Evolutionary conservation across 176 grass and related monocot genomes (phyloP).

Genomic region (Chloris gayana): DNA sequence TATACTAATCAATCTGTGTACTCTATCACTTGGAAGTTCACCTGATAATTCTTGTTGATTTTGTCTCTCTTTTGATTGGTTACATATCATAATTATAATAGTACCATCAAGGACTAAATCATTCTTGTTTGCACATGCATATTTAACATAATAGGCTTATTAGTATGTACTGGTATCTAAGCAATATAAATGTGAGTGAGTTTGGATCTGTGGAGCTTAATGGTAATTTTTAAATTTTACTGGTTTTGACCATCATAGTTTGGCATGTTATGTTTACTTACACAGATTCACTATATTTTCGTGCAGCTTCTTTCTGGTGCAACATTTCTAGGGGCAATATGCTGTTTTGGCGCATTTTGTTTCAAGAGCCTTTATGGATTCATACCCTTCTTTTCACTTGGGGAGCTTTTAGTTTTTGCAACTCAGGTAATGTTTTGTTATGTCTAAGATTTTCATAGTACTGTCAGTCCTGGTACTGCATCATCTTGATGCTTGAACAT

Average conservation of each 20-base stretch:
- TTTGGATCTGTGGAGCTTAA: constrained; percentile 1
- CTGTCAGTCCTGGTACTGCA: background rate
- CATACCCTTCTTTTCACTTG: constrained; percentile 77
- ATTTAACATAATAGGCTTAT: background rate
- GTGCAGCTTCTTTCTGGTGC: constrained; percentile 86
- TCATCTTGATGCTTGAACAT: constrained; percentile 11
- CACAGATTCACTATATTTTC: constrained; percentile 3
- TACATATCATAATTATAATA: background rate
- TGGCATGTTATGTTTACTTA: constrained; percentile 18
- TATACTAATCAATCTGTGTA: constrained; percentile 10
- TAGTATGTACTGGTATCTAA: constrained; percentile 7
- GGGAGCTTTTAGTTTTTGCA: constrained; percentile 92
- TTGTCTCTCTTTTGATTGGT: background rate
- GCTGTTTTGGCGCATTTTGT: constrained; percentile 96
- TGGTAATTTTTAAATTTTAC: constrained; percentile 8
- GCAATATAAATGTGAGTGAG: constrained; percentile 1
- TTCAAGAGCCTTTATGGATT: constrained; percentile 99
- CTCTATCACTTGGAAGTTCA: background rate
- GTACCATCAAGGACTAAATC: background rate
- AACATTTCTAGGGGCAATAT: constrained; percentile 91
- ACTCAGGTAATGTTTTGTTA: constrained; percentile 71
- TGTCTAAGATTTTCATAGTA: constrained; percentile 9
- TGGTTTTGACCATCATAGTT: background rate
- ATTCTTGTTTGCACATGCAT: constrained; percentile 11
- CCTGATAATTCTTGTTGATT: background rate